phyloP scores from a whole-genome alignment of 371 early-diverging fungal species.

The Apophysomyces sp. region DNA sequence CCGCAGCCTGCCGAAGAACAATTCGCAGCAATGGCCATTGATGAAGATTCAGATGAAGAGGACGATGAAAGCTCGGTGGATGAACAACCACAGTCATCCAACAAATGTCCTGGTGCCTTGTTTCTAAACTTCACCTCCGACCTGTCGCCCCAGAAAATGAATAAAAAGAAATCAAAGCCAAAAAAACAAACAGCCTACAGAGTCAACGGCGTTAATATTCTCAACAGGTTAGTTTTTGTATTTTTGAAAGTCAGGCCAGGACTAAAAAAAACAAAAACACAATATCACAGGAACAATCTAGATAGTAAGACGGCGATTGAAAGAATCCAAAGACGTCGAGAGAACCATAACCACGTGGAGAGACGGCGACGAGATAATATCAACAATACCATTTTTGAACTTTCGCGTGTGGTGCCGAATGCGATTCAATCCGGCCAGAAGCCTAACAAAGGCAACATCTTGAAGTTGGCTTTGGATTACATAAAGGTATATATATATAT shows the following conservation, averaged over 20 bases:
- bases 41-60: constrained; percentile 8
- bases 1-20: background rate
- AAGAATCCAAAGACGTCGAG: constrained; percentile 71
- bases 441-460: constrained; percentile 63
- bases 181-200: constrained; percentile 57
- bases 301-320: constrained; percentile 76
- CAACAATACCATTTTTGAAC: constrained; percentile 63
- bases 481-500: constrained; percentile 31
- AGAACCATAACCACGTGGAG: constrained; percentile 80
- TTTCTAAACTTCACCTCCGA: constrained; percentile 25
- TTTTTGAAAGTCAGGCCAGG: constrained; percentile 1
- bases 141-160: constrained; percentile 20
- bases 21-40: constrained; percentile 1
- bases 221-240: constrained; percentile 52
- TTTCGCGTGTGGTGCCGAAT: constrained; percentile 58
- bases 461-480: constrained; percentile 55
- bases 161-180: constrained; percentile 32
- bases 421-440: constrained; percentile 53
- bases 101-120: constrained; percentile 11
- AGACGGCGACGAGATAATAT: constrained; percentile 74
- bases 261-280: background rate
- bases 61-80: constrained; percentile 4
- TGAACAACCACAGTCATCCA: background rate
- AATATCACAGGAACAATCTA: constrained; percentile 54
- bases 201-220: constrained; percentile 66